These are phyloP conservation scores for Fusarium sp. DNA, from an alignment of 2,329 filamentous ascomycete species.

Conservation along the genomic window DNA sequence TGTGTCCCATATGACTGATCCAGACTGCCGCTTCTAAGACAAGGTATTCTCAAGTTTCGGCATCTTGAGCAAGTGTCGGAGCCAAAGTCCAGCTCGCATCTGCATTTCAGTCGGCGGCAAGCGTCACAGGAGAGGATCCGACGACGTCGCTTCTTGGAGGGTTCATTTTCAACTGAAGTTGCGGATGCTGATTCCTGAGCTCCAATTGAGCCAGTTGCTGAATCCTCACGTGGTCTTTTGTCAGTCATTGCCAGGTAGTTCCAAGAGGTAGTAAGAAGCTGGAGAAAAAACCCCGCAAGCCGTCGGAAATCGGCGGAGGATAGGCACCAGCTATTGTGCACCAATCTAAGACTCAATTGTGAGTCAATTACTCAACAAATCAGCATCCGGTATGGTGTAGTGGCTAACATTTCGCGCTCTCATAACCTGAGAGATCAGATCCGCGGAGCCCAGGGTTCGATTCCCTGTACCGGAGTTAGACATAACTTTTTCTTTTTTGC, in stretches of 20 bases:
- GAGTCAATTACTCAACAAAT: rapidly evolving
- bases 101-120: constrained; percentile 37
- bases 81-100: constrained; percentile 31
- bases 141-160: constrained; percentile 25
- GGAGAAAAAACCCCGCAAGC: constrained; percentile 16
- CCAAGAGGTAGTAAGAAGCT: neutral
- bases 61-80: constrained; percentile 31
- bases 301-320: constrained; percentile 11
- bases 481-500: neutral
- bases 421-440: constrained; percentile 43
- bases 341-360: rapidly evolving
- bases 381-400: constrained; percentile 49
- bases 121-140: constrained; percentile 37
- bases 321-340: rapidly evolving
- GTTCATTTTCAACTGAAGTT: neutral
- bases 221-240: constrained; percentile 3
- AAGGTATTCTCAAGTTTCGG: constrained; percentile 27
- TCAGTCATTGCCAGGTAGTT: neutral
- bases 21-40: constrained; percentile 18
- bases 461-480: constrained; percentile 44
- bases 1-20: constrained; percentile 1
- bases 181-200: neutral
- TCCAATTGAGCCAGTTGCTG: neutral
- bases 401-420: constrained; percentile 51
- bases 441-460: constrained; percentile 47